Evolutionary conservation across 371 early-diverging fungal genomes (phyloP), one percentile per base, ranked within the genome.

Genomic region (Circinella minor): DNA sequence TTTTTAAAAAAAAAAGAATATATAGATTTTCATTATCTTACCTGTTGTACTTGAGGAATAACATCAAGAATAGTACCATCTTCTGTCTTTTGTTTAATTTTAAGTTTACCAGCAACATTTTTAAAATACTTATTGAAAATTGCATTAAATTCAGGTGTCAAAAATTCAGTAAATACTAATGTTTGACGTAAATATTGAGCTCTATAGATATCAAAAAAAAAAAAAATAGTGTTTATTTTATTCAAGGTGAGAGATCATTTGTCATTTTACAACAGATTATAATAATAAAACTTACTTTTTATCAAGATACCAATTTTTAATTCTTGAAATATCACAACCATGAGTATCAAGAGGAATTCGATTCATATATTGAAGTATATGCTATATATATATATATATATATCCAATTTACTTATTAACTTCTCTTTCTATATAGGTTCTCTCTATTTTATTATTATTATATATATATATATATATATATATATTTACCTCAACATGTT

Each of bases 321-420:
- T 89, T 48, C 99, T 88, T 0, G 97, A 96, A 82, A 98, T 97
- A 81, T 99, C 98, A 74, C 95, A 94, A 14, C 91, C 97, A 65
- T 95, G 96, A 1, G 91, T 77, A 65, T 93, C 86, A 61, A 90
- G 93, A 13, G 99, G 98, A 17, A 93, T 93, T 66, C 86, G 62
- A 73, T 99, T 98, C 71, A 97, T 61, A 72, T 93, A 86, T 13
- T 91, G 83, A 59, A 96, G 92, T 5, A 97, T 74, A 68, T 94
- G 92, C 77, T 81, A 74, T 13, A 3, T n/a, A 6, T 39, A 6
- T 6, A 9, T 6, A 39, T 39, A 9, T 39, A 43, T 10, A 34
- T 10, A 57, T 34, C 36, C 57, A 57, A 18, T 54, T 6, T 13
- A 18, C 3, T n/a, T 6, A 15, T 54, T 54, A 6, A 3, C 43